Base-by-base conservation (phyloP, 2,329 filamentous ascomycete species). In the Xylaria sp. region DNA sequence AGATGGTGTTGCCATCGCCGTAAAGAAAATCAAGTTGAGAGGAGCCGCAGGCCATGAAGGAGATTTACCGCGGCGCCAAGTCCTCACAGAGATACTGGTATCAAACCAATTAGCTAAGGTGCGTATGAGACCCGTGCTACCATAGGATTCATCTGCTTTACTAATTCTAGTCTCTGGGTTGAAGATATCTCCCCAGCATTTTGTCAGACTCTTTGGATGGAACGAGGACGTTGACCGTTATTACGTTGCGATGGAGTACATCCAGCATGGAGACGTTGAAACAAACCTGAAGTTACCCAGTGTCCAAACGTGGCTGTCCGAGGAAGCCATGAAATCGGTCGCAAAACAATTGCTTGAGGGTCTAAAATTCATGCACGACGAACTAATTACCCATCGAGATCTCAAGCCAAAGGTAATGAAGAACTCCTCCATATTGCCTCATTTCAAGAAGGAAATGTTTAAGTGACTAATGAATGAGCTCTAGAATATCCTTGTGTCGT, bases 401-500 rank as follows among this genome's bases (percentile, higher is more conserved):
- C 55, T 58, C 1, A 58, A 58, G n/a, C 55, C 55, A 30, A 15
- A 45, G 55, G 55, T 58, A 58, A 25, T 9, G 23, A 7, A 30
- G 12, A 23, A 12, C 32, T 36, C 9, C 4, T 4, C 7, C 6
- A 45, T 41, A 7, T 34, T 43, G 2, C 9, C 25, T 20, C 7
- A 45, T 58, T 9, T 28, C 13, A 30, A 18, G 12, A 30, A n/a
- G 7, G 4, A 30, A 8, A 18, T 18, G 2, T 10, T 30, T 4
- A 30, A n/a, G 39, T n/a, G n/a, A n/a, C 13, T n/a, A 41, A 41
- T n/a, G 7, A 8, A 15, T 13, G 12, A n/a, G 3, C 3, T 23
- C 13, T 36, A 58, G 55, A 58, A 58, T 18, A 30, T 58, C 15
- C 55, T 58, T 28, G 55, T 58, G 13, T 18, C 36, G 20, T 58